Conservation (phyloP, 192 early-diverging fungal genomes). For the Phycomyces blakesleeanus region DNA sequence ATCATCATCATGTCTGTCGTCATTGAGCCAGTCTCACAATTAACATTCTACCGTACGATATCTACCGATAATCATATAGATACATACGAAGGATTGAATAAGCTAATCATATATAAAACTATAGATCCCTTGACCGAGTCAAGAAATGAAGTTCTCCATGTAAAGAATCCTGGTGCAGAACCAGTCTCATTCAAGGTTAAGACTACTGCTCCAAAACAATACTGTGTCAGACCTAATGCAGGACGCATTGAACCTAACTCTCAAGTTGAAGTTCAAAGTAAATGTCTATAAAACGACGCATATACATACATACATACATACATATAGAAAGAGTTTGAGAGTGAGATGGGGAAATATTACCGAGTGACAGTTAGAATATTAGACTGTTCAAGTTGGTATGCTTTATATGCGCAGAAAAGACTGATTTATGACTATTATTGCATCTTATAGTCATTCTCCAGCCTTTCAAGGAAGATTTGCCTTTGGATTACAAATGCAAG, state of each 20-base stretch:
- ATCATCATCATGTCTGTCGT: background rate
- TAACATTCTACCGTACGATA: background rate
- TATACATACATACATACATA: too few species aligned
- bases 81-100: too few species aligned
- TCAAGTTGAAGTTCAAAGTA: constrained; percentile 74
- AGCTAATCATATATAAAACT: too few species aligned
- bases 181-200: constrained; percentile 94
- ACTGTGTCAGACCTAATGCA: constrained; percentile 93
- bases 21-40: background rate
- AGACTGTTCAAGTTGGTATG: background rate
- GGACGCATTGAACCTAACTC: constrained; percentile 71
- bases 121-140: constrained; percentile 60
- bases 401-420: too few species aligned
- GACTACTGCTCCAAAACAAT: constrained; percentile 97
- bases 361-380: too few species aligned
- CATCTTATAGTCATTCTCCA: constrained; percentile 71
- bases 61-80: too few species aligned
- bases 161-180: constrained; percentile 63
- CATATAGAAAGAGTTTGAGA: too few species aligned
- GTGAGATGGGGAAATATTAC: too few species aligned
- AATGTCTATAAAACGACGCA: background rate
- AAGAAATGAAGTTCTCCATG: constrained; percentile 52
- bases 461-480: constrained; percentile 82
- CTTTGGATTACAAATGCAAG: constrained; percentile 78
- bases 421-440: too few species aligned